These are phyloP conservation scores for Xylaria sp. DNA, from an alignment of 2,329 filamentous ascomycete genomes.

Conservation along the genomic window DNA sequence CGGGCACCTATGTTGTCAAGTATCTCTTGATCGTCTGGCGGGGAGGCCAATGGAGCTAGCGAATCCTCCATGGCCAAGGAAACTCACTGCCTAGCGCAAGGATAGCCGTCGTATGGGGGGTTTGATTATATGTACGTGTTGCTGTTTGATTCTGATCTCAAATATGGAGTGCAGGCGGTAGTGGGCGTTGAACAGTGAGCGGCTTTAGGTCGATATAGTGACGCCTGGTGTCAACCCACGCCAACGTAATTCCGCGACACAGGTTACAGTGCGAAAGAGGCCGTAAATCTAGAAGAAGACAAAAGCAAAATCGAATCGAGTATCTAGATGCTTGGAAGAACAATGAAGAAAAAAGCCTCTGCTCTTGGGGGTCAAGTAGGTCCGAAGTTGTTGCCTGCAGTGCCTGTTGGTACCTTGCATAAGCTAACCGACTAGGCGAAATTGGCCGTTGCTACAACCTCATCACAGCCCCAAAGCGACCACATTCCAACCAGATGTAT, in stretches of 20 bases:
- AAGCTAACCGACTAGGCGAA: too few species aligned
- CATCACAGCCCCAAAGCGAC: too few species aligned
- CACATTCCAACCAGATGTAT: too few species aligned
- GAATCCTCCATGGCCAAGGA: conserved; percentile 26
- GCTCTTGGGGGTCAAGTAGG: not conserved
- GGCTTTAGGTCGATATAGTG: too few species aligned
- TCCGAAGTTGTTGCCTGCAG: not conserved
- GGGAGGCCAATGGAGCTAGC: conserved; percentile 14
- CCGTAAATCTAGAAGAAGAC: not conserved
- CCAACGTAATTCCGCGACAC: not conserved
- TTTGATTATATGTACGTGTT: not conserved
- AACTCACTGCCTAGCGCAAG: not conserved
- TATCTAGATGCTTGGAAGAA: not conserved
- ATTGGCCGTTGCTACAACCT: too few species aligned
- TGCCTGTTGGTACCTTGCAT: not conserved
- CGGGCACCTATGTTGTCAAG: conserved; percentile 41
- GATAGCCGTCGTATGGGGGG: not conserved
- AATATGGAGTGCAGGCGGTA: not conserved
- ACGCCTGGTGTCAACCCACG: not conserved
- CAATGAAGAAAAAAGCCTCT: not conserved
- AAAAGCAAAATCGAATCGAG: not conserved
- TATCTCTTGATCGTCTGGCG: conserved; percentile 38
- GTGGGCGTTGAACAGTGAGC: too few species aligned
- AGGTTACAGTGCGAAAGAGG: not conserved
- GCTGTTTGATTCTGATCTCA: not conserved